Percentiles rank a stretch among this genome's conserved stretches.
These are phyloP conservation scores for Vararia minispora DNA, from an alignment of 768 basidiomycete genomes.

Conservation along the genomic window DNA sequence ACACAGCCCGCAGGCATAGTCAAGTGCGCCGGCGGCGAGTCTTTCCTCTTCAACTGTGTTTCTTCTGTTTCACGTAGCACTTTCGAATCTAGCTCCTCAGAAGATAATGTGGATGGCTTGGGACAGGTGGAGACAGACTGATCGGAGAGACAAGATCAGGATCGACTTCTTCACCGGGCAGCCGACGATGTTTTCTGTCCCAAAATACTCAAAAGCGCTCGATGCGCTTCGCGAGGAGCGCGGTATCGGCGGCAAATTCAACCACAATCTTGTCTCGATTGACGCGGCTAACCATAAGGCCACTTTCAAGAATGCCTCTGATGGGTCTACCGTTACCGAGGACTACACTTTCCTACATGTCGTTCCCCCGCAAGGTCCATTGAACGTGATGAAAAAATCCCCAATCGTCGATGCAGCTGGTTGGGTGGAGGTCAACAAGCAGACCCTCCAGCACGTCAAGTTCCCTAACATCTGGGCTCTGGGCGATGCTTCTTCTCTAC, in stretches of 20 bases:
- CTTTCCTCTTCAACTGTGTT: neutral
- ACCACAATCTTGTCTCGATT: conserved; percentile 71
- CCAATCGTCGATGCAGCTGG: conserved; percentile 73
- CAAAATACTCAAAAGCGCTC: conserved; percentile 89
- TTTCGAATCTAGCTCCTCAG: conserved; percentile 49
- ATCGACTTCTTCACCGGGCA: conserved; percentile 81
- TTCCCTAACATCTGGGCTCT: conserved; percentile 78
- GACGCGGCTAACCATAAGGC: conserved; percentile 65
- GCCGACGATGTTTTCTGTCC: conserved; percentile 95
- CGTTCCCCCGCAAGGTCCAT: conserved; percentile 86
- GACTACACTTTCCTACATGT: conserved; percentile 82
- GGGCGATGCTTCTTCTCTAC: conserved; percentile 87
- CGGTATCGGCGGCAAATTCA: conserved; percentile 71
- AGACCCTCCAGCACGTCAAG: conserved; percentile 76
- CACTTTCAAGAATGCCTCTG: conserved; percentile 64
- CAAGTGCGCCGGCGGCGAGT: conserved; percentile 84
- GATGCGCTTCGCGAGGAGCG: conserved; percentile 68
- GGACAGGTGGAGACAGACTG: conserved; percentile 62
- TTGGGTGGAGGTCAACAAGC: conserved; percentile 81
- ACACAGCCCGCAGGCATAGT: conserved; percentile 89
- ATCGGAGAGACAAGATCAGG: conserved; percentile 43
- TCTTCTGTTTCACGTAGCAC: neutral
- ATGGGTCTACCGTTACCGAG: conserved; percentile 55
- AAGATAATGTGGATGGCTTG: conserved; percentile 98
- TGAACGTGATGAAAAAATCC: conserved; percentile 67